Percentiles rank a stretch among this genome's conserved stretches.
Evolutionary conservation across 306 rosid species (phyloP).

Genomic region (Castanea crenata): DNA sequence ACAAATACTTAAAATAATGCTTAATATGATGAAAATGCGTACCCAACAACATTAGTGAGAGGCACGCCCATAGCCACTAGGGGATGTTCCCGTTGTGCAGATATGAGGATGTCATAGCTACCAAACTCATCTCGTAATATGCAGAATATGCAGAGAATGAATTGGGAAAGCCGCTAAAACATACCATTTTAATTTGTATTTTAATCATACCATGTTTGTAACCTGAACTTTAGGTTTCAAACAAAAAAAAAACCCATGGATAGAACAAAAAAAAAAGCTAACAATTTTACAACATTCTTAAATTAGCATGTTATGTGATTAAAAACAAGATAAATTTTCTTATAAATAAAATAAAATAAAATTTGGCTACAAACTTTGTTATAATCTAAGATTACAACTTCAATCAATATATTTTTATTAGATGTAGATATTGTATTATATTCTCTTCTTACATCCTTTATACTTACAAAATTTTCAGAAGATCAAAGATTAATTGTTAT

Average conservation of each 20-base stretch:
- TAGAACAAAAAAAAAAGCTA: background rate
- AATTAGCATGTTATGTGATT: too few species aligned
- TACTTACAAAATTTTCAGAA: too few species aligned
- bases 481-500: too few species aligned
- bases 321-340: too few species aligned
- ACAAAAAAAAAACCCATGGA: background rate
- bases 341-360: too few species aligned
- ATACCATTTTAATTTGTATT: background rate
- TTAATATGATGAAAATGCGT: background rate
- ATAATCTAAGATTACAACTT: too few species aligned
- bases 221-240: background rate
- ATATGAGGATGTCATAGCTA: background rate
- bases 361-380: too few species aligned
- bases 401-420: too few species aligned
- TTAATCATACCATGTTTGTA: background rate
- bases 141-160: slow-evolving; percentile 21
- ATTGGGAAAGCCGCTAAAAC: slow-evolving; percentile 24
- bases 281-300: background rate
- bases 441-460: too few species aligned
- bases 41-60: slow-evolving; percentile 11
- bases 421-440: too few species aligned
- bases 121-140: background rate
- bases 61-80: slow-evolving; percentile 30
- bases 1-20: too few species aligned
- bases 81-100: slow-evolving; percentile 24